These are phyloP conservation scores for Bacidia gigantensis DNA, from an alignment of 495 filamentous ascomycete genomes.

Conservation along the genomic window DNA sequence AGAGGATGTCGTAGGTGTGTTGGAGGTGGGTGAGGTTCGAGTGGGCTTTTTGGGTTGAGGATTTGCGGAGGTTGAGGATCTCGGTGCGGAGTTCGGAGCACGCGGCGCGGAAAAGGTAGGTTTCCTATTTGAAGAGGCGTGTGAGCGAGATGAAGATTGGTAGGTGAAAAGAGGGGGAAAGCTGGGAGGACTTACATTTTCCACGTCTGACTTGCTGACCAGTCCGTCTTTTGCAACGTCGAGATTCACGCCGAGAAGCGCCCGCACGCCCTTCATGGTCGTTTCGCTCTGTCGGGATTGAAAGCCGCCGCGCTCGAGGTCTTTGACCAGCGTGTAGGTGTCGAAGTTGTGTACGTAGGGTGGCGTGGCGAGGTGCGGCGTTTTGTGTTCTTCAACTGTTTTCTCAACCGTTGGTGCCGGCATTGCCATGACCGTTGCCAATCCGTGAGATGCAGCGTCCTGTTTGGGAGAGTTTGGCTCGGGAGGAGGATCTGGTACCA, in stretches of 20 bases:
- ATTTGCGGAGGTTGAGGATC: conserved; percentile 32
- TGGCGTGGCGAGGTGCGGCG: conserved; percentile 54
- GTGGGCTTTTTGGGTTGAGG: conserved; percentile 53
- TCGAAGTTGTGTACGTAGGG: conserved; percentile 95
- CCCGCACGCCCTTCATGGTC: conserved; percentile 13
- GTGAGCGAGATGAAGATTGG: background rate
- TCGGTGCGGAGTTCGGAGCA: conserved; percentile 72
- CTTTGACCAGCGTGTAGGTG: conserved; percentile 71
- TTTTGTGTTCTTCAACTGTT: conserved; percentile 33
- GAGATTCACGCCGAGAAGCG: conserved; percentile 60
- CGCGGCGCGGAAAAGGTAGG: conserved; percentile 86
- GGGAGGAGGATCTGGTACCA: conserved; percentile 19
- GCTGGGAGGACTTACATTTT: conserved; percentile 38
- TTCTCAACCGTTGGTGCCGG: conserved; percentile 19
- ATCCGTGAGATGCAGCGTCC: conserved; percentile 22
- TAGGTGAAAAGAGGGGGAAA: background rate
- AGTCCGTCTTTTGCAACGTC: conserved; percentile 61
- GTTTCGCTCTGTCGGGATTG: conserved; percentile 31
- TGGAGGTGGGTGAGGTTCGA: conserved; percentile 73
- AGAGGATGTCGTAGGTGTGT: conserved; percentile 86
- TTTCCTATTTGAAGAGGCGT: conserved; percentile 36
- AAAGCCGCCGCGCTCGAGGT: conserved; percentile 58
- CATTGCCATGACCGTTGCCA: conserved; percentile 54
- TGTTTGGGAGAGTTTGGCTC: conserved; percentile 19
- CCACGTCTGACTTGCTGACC: conserved; percentile 64